Conservation (phyloP, 352 stramenopile genomes). For the Globisporangium acanthophoron region DNA sequence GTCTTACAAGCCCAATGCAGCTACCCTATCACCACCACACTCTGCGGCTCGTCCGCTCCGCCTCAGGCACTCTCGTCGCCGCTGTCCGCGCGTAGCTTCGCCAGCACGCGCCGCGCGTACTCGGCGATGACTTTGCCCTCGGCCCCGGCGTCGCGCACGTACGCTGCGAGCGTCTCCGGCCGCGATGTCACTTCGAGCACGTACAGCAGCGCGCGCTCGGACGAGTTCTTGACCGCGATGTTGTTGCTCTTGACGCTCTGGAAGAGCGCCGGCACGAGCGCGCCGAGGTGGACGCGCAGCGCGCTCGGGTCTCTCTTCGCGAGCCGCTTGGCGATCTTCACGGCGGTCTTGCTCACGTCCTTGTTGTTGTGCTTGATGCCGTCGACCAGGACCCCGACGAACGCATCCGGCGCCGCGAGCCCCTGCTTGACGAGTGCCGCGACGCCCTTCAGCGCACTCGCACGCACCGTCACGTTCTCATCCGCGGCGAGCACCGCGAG, state of each 20-base stretch:
- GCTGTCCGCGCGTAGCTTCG: conserved; percentile 84
- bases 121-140: conserved; percentile 85
- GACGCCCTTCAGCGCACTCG: conserved; percentile 47
- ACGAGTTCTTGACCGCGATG: conserved; percentile 82
- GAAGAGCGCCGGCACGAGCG: conserved; percentile 77
- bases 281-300: conserved; percentile 42
- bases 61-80: conserved; percentile 73
- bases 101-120: conserved; percentile 82
- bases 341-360: conserved; percentile 63
- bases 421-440: conserved; percentile 51
- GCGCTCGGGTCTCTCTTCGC: conserved; percentile 60
- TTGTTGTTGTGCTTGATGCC: conserved; percentile 73
- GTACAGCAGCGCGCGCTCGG: conserved; percentile 83
- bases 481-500: conserved; percentile 48
- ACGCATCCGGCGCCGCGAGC: conserved; percentile 21
- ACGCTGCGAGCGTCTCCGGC: conserved; percentile 74
- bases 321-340: conserved; percentile 69
- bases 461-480: conserved; percentile 61
- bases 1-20: too few relatives aligned
- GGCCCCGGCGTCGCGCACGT: conserved; percentile 36
- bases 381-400: conserved; percentile 59
- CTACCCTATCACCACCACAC: background rate
- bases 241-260: conserved; percentile 87
- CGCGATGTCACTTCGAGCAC: conserved; percentile 82
- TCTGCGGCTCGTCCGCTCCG: background rate